Percentiles rank a stretch among this genome's conserved stretches.
phyloP scores from a whole-genome alignment of 495 filamentous ascomycete species.

The Aspergillus funiculosus region DNA sequence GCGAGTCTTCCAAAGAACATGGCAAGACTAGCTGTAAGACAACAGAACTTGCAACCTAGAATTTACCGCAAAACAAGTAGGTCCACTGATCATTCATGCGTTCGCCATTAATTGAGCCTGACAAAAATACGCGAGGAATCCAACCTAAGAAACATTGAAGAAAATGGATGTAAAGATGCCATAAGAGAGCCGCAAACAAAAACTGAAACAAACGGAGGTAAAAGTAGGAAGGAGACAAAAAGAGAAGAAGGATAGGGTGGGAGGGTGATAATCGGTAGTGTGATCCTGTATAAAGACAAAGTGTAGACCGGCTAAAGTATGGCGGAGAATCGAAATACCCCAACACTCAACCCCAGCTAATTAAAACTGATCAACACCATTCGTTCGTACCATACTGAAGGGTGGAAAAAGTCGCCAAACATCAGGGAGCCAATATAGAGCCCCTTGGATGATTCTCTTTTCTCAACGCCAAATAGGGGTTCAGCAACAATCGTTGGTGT shows the following conservation, averaged over 20 bases:
- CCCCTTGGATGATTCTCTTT: constrained; percentile 4
- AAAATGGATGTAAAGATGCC: constrained; percentile 27
- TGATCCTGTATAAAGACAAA: constrained; percentile 25
- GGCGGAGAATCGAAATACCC: constrained; percentile 21
- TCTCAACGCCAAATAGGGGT: constrained; percentile 26
- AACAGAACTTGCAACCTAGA: constrained; percentile 5
- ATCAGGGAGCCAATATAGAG: constrained; percentile 1
- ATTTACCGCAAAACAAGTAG: constrained; percentile 11
- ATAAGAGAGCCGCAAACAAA: constrained; percentile 16
- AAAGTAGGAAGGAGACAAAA: constrained; percentile 22
- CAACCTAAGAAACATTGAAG: constrained; percentile 37
- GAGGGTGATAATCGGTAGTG: constrained; percentile 7
- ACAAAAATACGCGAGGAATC: constrained; percentile 34
- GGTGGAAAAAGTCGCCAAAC: constrained; percentile 7
- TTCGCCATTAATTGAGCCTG: constrained; percentile 41
- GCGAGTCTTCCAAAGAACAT: not conserved
- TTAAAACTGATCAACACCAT: constrained; percentile 14
- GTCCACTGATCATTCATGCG: constrained; percentile 21
- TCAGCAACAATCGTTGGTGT: constrained; percentile 20
- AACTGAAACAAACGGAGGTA: constrained; percentile 22
- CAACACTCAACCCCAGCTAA: constrained; percentile 21
- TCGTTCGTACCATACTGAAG: constrained; percentile 5
- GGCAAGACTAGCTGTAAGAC: not conserved
- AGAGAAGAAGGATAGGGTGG: constrained; percentile 4
- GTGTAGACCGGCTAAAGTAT: constrained; percentile 38